Conservation (phyloP, 306 rosid genomes). For the Lupinus albus region DNA sequence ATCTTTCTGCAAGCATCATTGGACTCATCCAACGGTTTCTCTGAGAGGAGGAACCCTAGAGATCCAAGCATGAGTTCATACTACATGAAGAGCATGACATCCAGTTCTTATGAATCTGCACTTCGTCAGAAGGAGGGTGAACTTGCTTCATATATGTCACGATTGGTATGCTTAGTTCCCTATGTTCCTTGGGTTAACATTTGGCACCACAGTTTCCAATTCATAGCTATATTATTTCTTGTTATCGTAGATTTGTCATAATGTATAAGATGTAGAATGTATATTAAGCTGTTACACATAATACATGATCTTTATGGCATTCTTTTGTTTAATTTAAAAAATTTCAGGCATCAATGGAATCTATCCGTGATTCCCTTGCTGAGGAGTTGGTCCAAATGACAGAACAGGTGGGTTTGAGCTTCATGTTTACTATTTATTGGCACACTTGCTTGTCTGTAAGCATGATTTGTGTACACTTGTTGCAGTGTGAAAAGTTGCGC, state of each 20-base stretch:
- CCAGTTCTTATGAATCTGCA: conserved; percentile 90
- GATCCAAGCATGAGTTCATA: conserved; percentile 76
- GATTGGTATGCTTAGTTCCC: conserved; percentile 66
- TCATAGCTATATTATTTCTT: conserved; percentile 23
- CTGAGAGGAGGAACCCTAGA: conserved; percentile 74
- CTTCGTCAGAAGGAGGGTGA: conserved; percentile 99
- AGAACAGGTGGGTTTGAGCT: conserved; percentile 62
- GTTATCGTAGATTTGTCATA: conserved; percentile 41
- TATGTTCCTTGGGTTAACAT: conserved; percentile 22
- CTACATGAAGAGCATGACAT: conserved; percentile 92
- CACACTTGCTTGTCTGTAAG: conserved; percentile 27
- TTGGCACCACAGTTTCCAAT: conserved; percentile 12
- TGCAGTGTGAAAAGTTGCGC: conserved; percentile 92
- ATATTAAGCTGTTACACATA: conserved; percentile 28
- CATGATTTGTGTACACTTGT: conserved; percentile 25
- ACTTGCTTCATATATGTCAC: conserved; percentile 96
- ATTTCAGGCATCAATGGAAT: conserved; percentile 84
- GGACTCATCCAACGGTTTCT: conserved; percentile 72
- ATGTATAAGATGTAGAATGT: conserved; percentile 10
- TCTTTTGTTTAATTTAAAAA: conserved; percentile 26
- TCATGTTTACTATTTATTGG: conserved; percentile 21
- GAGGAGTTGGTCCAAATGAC: conserved; percentile 98
- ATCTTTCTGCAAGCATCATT: conserved; percentile 91
- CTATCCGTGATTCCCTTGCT: conserved; percentile 96
- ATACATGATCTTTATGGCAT: conserved; percentile 15